phyloP scores from a whole-genome alignment of 1,139 yeast genomes.

The Geotrichum macrosporum region DNA sequence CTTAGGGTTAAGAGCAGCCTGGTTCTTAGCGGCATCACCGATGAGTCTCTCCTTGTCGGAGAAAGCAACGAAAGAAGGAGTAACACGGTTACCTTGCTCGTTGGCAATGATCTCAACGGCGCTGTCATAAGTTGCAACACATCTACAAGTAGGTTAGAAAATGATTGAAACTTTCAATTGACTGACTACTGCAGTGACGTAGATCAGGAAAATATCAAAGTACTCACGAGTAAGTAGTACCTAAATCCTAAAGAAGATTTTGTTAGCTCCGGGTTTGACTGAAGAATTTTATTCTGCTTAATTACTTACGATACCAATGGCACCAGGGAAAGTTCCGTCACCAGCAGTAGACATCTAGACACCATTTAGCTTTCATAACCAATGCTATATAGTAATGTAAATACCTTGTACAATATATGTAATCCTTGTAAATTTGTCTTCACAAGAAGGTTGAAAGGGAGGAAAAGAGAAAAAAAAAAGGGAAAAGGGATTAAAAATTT shows the following conservation, averaged over 20 bases:
- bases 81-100: conserved; percentile 99
- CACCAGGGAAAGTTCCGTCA: conserved; percentile 99
- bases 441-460: not conserved
- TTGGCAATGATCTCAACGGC: conserved; percentile 89
- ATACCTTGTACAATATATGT: conserved; percentile 9
- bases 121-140: conserved; percentile 82
- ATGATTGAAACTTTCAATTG: no score
- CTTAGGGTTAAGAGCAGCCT: conserved; percentile 94
- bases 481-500: conserved; percentile 12
- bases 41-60: conserved; percentile 95
- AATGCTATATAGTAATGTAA: not conserved
- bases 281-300: not conserved
- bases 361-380: not conserved
- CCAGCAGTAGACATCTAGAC: conserved; percentile 24
- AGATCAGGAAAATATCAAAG: no score
- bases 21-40: conserved; percentile 99
- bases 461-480: not conserved
- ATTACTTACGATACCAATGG: conserved; percentile 75
- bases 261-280: not conserved
- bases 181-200: no score
- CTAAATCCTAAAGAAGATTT: conserved; percentile 65
- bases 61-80: conserved; percentile 98
- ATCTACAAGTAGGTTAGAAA: no score
- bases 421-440: not conserved
- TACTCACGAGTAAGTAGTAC: conserved; percentile 52